Base-by-base conservation (phyloP, 2,329 filamentous ascomycete genomes). In the Arachnopeziza araneosa region DNA sequence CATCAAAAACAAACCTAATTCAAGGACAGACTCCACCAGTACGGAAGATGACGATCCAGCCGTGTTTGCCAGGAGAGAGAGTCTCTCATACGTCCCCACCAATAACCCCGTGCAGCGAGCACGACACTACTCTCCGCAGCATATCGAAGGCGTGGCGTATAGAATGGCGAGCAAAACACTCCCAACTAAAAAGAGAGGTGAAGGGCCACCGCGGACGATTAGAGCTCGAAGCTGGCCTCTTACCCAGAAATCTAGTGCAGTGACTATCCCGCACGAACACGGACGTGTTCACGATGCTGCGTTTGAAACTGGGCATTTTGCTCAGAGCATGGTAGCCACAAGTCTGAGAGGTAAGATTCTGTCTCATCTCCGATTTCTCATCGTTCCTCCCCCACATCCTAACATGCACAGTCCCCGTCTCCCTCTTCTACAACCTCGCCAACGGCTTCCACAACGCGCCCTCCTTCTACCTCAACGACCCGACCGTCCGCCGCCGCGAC, bases 381-480 rank as follows among this genome's bases (percentile, higher is more conserved):
- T 52, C 14, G 4, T 52, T 52, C 9, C 50, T 3, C 4, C 3
- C 7, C 22, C 21, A 4, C 9, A 22, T 52, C 4, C 21, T 23
- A n/a, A 52, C 8, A 52, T 52, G 22, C 9, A 21, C n/a, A 54
- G 52, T 26, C 7, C 68, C 70, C 14, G 64, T 68, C 24, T 61
- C 63, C 59, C 81, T 84, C 1, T 86, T 86, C 0, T 80, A 87
- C 60, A 80, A 86, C 63, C 72, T 89, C 1, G 84, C 84, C 0
- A 85, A 88, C 66, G 87, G 87, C 1, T 89, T 88, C 64, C 86
- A 89, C 70, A 89, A 89, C 64, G 85, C 85, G 0, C 86, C 52
- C 10, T 24, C 84, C 1, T 67, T 67, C 54, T 76, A 89, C 0
- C 89, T 89, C 65, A 85, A 86, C n/a, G 87, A 90, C 66, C 80